phyloP scores from a whole-genome alignment of 768 basidiomycete species.

The Infundibulicybe gibba region DNA sequence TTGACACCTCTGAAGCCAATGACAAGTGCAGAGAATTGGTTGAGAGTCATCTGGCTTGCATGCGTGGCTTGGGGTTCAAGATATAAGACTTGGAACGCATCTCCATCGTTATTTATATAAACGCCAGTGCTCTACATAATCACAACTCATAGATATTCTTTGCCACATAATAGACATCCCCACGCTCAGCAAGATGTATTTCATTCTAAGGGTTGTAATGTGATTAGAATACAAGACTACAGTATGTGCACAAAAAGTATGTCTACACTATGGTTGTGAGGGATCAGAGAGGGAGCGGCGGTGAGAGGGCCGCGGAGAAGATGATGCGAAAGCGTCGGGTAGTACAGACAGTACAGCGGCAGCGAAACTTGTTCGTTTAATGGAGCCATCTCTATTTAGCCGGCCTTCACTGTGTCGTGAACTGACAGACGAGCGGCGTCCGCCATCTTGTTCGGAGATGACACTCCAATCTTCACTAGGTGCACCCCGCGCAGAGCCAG shows the following conservation, averaged over 20 bases:
- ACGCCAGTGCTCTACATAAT: no score
- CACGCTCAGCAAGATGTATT: no score
- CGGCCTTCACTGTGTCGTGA: conserved; percentile 42
- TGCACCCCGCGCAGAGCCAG: conserved; percentile 46
- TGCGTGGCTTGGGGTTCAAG: conserved; percentile 89
- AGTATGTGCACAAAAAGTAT: no score
- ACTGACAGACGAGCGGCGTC: conserved; percentile 45
- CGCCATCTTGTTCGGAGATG: conserved; percentile 72
- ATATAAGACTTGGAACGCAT: conserved; percentile 38
- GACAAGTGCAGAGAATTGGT: conserved; percentile 83
- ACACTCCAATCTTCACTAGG: conserved; percentile 88
- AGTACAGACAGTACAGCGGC: conserved; percentile 60
- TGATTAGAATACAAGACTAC: no score
- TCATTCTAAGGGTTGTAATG: no score
- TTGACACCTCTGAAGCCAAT: conserved; percentile 57
- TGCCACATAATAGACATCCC: no score
- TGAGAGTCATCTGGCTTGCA: conserved; percentile 82
- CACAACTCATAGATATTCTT: neutral
- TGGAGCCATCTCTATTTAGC: conserved; percentile 27
- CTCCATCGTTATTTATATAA: no score
- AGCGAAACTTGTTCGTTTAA: conserved; percentile 61
- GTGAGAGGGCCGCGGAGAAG: conserved; percentile 36
- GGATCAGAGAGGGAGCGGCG: conserved; percentile 34
- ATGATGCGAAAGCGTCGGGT: conserved; percentile 47
- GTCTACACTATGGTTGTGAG: conserved; percentile 8